Percentiles rank a stretch among this genome's conserved stretches.
Conservation (phyloP, 192 early-diverging fungal species). For the Chytriomyces confervae region DNA sequence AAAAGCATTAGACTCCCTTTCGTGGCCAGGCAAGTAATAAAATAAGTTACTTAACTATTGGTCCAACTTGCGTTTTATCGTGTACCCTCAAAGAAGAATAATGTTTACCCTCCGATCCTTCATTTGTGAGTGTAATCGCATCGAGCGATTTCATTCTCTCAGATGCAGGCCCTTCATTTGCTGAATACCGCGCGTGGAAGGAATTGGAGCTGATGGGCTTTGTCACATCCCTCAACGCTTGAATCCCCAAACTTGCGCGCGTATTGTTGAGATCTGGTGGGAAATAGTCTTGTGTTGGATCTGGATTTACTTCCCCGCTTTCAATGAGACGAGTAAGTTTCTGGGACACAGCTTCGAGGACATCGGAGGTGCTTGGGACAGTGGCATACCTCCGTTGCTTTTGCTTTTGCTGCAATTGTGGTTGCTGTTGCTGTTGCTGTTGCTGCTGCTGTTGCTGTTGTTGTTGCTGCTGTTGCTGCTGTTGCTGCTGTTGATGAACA, state of each 20-base stretch:
- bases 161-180: too few relatives aligned
- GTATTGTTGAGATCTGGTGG: too few relatives aligned
- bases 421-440: too few relatives aligned
- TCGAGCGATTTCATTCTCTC: not conserved
- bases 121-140: not conserved
- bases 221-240: not conserved
- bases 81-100: too few relatives aligned
- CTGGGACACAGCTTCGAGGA: slow-evolving; percentile 7
- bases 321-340: slow-evolving; percentile 3
- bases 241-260: too few relatives aligned
- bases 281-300: not conserved
- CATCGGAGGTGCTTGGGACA: not conserved
- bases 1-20: too few relatives aligned
- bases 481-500: too few relatives aligned
- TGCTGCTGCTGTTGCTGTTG: too few relatives aligned
- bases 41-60: not conserved
- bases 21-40: too few relatives aligned
- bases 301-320: not conserved
- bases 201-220: not conserved
- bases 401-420: too few relatives aligned
- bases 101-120: not conserved
- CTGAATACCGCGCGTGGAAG: not conserved
- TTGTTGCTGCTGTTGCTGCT: too few relatives aligned
- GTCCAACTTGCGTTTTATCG: not conserved
- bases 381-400: not conserved